Percentiles rank a stretch among this genome's conserved stretches.
Conservation (phyloP, 2,329 filamentous ascomycete genomes). For the Diplodia corticola region DNA sequence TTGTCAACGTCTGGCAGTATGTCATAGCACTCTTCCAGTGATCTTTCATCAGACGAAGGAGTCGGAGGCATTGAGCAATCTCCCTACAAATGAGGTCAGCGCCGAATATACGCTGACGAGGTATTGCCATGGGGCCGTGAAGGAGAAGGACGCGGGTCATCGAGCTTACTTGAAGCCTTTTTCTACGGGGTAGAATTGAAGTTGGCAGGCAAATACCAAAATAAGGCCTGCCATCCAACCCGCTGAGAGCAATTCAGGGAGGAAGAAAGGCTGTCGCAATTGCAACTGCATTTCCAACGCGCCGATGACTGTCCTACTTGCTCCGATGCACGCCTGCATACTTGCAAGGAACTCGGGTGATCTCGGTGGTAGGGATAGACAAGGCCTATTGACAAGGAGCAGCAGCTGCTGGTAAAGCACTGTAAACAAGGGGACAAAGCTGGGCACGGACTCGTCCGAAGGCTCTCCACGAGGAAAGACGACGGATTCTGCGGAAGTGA, state of each 20-base stretch:
- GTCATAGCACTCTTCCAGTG: slow-evolving; percentile 22
- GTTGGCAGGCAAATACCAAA: slow-evolving; percentile 18
- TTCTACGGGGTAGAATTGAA: slow-evolving; percentile 5
- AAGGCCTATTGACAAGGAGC: slow-evolving; percentile 21
- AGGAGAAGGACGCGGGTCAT: too few relatives aligned
- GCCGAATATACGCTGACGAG: background rate
- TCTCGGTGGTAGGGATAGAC: slow-evolving; percentile 9
- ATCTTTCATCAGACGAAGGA: slow-evolving; percentile 19
- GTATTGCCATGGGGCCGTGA: background rate
- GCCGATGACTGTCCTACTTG: slow-evolving; percentile 12
- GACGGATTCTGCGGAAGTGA: background rate
- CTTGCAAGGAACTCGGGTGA: slow-evolving; percentile 20
- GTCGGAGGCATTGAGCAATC: background rate
- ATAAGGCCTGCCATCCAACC: slow-evolving; percentile 23
- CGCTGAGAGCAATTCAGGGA: slow-evolving; percentile 19
- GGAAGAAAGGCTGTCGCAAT: slow-evolving; percentile 20
- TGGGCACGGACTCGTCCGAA: background rate
- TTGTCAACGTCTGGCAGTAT: slow-evolving; percentile 20
- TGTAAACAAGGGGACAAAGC: slow-evolving; percentile 22
- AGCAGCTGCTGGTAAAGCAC: slow-evolving; percentile 21
- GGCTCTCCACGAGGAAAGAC: slow-evolving; percentile 1
- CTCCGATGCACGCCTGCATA: slow-evolving; percentile 17
- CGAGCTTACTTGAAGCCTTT: slow-evolving; percentile 12
- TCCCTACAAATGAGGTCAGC: background rate
- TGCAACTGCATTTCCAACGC: slow-evolving; percentile 22